These are phyloP conservation scores for Yamadazyma insecticola DNA, from an alignment of 805 yeast species.

Conservation along the genomic window DNA sequence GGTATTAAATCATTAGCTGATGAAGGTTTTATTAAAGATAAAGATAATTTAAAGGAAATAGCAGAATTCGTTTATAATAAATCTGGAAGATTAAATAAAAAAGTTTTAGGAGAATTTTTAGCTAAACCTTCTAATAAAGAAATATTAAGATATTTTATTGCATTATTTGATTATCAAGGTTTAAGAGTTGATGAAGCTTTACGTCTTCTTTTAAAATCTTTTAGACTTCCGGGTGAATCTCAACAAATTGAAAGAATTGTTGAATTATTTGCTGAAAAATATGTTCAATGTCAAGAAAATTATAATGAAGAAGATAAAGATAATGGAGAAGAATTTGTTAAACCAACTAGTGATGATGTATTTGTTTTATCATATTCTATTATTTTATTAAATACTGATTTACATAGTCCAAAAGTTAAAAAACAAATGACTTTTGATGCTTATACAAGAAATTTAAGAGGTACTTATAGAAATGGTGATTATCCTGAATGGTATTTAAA, in stretches of 20 bases:
- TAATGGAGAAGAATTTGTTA: conserved; percentile 41
- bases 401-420: conserved; percentile 89
- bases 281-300: conserved; percentile 56
- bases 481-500: conserved; percentile 84
- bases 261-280: conserved; percentile 79
- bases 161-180: conserved; percentile 66
- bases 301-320: conserved; percentile 9
- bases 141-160: conserved; percentile 60
- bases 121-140: conserved; percentile 68
- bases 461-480: conserved; percentile 70
- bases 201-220: conserved; percentile 72
- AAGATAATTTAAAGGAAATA: conserved; percentile 51
- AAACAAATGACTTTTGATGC: conserved; percentile 86
- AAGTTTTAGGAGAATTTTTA: conserved; percentile 77
- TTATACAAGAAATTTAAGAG: conserved; percentile 74
- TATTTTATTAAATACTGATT: conserved; percentile 90
- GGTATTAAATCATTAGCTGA: conserved; percentile 68
- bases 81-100: conserved; percentile 82
- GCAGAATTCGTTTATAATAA: conserved; percentile 74
- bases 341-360: conserved; percentile 81
- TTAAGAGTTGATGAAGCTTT: conserved; percentile 91
- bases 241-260: conserved; percentile 93
- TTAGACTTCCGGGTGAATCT: conserved; percentile 95
- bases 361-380: conserved; percentile 88
- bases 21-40: conserved; percentile 54